A percentile compares a stretch with the other conserved stretches of the same genome.
Conservation (phyloP, 1,284 basidiomycete species). For the Crocinoboletus sp. region DNA sequence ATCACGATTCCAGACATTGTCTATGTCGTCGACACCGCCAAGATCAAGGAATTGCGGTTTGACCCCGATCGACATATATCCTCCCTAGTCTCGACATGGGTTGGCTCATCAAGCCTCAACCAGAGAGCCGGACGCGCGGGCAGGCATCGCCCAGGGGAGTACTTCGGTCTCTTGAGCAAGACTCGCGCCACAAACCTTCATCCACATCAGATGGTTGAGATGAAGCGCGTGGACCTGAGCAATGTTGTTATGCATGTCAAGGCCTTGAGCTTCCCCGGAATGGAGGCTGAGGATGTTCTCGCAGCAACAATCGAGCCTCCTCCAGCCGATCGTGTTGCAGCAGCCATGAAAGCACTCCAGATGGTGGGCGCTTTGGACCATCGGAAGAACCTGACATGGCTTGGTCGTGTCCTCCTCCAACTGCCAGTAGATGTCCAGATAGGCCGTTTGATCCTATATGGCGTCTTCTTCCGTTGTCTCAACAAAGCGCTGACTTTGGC, state of each 20-base stretch:
- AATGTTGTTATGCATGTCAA: slow-evolving; percentile 98
- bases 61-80: slow-evolving; percentile 89
- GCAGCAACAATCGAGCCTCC: slow-evolving; percentile 89
- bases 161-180: slow-evolving; percentile 81
- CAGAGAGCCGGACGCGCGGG: slow-evolving; percentile 95
- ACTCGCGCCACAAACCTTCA: slow-evolving; percentile 61
- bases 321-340: slow-evolving; percentile 68
- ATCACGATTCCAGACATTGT: slow-evolving; percentile 97
- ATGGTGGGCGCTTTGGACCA: slow-evolving; percentile 88
- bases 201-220: slow-evolving; percentile 91
- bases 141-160: slow-evolving; percentile 88
- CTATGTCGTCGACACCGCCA: slow-evolving; percentile 88
- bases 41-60: slow-evolving; percentile 92
- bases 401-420: slow-evolving; percentile 87
- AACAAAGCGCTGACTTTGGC: slow-evolving; percentile 89
- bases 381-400: slow-evolving; percentile 76
- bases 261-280: slow-evolving; percentile 88
- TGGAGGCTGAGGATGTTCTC: slow-evolving; percentile 87
- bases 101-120: slow-evolving; percentile 90
- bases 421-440: slow-evolving; percentile 89
- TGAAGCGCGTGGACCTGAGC: slow-evolving; percentile 91
- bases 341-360: slow-evolving; percentile 79
- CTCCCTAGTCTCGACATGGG: slow-evolving; percentile 86
- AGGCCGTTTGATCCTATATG: slow-evolving; percentile 87
- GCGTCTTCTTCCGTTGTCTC: slow-evolving; percentile 92